Evolutionary conservation across 1,284 basidiomycete species (phyloP).

Genomic region (Tranzscheliella williamsii): DNA sequence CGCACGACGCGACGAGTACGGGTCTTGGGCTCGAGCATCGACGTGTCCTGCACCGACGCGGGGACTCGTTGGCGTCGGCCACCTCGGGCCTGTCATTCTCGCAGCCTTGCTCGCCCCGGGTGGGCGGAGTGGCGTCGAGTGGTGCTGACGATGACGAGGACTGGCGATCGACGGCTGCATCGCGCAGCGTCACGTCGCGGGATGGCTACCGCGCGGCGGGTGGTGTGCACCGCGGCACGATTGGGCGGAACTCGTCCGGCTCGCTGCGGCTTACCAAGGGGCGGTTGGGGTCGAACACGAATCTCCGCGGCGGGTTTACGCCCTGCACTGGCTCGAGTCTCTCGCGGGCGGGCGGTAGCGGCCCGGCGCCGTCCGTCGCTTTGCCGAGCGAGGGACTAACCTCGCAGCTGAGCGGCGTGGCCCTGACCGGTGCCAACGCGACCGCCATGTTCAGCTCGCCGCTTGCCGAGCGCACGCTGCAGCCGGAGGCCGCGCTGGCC

Average conservation of each 20-base stretch:
- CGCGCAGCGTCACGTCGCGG: constrained; percentile 11
- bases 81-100: constrained; percentile 3
- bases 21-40: constrained; percentile 1
- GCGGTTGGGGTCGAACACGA: constrained; percentile 12
- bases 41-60: constrained; percentile 3
- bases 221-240: constrained; percentile 7
- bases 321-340: not conserved
- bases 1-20: constrained; percentile 2
- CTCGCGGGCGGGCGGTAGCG: not conserved
- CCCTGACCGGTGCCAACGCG: constrained; percentile 10
- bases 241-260: constrained; percentile 22
- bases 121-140: not conserved
- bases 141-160: constrained; percentile 7
- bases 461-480: not conserved
- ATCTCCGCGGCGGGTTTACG: constrained; percentile 12
- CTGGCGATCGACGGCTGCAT: constrained; percentile 4
- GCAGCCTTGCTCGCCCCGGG: constrained; percentile 8
- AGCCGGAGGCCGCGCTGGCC: too few relatives aligned
- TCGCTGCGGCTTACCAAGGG: constrained; percentile 26
- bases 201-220: constrained; percentile 11
- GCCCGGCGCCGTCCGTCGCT: not conserved
- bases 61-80: constrained; percentile 6
- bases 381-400: constrained; percentile 11
- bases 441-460: constrained; percentile 11
- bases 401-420: constrained; percentile 16